These are phyloP conservation scores for Candida glucosophila DNA, from an alignment of 1,139 yeast genomes.

Conservation along the genomic window DNA sequence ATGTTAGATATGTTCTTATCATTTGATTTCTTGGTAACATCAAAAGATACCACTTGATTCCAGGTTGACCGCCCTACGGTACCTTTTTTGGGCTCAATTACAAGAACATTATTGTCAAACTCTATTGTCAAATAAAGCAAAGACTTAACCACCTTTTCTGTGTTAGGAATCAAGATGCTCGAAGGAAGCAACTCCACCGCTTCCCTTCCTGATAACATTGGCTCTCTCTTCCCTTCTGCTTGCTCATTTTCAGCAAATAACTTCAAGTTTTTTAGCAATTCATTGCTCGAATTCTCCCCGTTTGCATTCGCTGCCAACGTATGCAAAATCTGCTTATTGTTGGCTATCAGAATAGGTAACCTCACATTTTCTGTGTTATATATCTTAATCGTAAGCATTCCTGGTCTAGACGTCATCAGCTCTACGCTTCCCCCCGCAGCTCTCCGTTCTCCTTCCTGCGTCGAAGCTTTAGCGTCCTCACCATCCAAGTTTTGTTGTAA, in stretches of 20 bases:
- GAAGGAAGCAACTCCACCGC: slow-evolving; percentile 54
- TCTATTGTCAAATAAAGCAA: slow-evolving; percentile 64
- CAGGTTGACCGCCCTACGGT: slow-evolving; percentile 49
- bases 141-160: slow-evolving; percentile 42
- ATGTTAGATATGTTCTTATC: slow-evolving; percentile 28
- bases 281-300: slow-evolving; percentile 27
- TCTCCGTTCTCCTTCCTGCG: slow-evolving; percentile 3
- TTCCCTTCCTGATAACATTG: slow-evolving; percentile 20
- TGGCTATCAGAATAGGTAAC: slow-evolving; percentile 53
- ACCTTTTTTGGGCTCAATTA: slow-evolving; percentile 76
- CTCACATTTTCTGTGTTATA: slow-evolving; percentile 53
- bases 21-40: slow-evolving; percentile 59
- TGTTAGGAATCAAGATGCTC: slow-evolving; percentile 51
- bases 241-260: slow-evolving; percentile 12
- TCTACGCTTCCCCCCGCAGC: slow-evolving; percentile 17
- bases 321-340: slow-evolving; percentile 41
- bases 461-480: slow-evolving; percentile 6
- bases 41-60: slow-evolving; percentile 86
- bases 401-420: slow-evolving; percentile 37
- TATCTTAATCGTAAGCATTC: slow-evolving; percentile 61
- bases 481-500: slow-evolving; percentile 1
- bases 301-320: slow-evolving; percentile 45
- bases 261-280: slow-evolving; percentile 23
- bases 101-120: slow-evolving; percentile 73
- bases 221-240: slow-evolving; percentile 9